Percentiles rank a stretch among this genome's conserved stretches.
phyloP scores from a whole-genome alignment of 116 monocot genomes.

The Iris pallida region DNA sequence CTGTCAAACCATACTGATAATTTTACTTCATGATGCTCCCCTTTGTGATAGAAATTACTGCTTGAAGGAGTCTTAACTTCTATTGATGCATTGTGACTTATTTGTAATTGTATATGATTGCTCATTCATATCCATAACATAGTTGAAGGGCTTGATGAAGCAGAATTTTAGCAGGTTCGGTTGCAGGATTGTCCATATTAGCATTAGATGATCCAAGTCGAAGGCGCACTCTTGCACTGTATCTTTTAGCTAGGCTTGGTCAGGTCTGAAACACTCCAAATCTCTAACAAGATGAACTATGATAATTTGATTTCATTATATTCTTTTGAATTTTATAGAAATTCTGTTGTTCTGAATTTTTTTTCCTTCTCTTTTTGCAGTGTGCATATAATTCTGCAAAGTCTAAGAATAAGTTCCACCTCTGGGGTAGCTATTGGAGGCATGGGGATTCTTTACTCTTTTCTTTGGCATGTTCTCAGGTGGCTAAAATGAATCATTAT shows the following conservation, averaged over 20 bases:
- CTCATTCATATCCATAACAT: slow-evolving; percentile 59
- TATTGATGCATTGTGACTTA: too few species aligned
- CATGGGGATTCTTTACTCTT: slow-evolving; percentile 92
- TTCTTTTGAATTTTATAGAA: too few species aligned
- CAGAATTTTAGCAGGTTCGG: slow-evolving; percentile 95
- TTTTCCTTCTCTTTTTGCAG: slow-evolving; percentile 24
- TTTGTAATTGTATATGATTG: slow-evolving; percentile 4
- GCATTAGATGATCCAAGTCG: slow-evolving; percentile 82
- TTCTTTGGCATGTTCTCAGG: slow-evolving; percentile 84
- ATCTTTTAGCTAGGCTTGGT: slow-evolving; percentile 80
- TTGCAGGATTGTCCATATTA: slow-evolving; percentile 78
- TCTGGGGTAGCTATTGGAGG: slow-evolving; percentile 93
- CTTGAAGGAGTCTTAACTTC: too few species aligned
- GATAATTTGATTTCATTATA: too few species aligned
- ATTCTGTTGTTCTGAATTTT: neutral
- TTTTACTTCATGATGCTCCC: too few species aligned
- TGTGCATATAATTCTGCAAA: slow-evolving; percentile 95
- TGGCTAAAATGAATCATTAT: slow-evolving; percentile 12
- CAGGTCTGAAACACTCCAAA: slow-evolving; percentile 34
- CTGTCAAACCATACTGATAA: too few species aligned
- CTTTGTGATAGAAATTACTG: too few species aligned
- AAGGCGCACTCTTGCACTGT: slow-evolving; percentile 84
- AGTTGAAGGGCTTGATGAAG: slow-evolving; percentile 81
- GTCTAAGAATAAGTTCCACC: slow-evolving; percentile 85
- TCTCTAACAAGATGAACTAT: too few species aligned